Base-by-base conservation (phyloP, 495 filamentous ascomycete genomes). In the Bombardia bombarda region DNA sequence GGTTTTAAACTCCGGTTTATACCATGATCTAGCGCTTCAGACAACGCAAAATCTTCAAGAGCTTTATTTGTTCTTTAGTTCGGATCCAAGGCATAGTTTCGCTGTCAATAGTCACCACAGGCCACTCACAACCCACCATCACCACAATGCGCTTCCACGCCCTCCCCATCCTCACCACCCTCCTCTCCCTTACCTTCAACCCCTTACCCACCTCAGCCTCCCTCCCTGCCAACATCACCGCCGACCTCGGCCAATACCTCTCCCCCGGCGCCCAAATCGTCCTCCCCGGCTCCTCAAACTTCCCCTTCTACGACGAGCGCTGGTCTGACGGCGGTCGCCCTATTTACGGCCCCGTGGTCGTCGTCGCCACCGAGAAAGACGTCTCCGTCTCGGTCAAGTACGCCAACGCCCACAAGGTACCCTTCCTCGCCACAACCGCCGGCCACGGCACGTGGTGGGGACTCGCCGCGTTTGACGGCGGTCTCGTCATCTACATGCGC, bases 331-430 rank as follows among this genome's bases (percentile, higher is more conserved):
- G 26, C 35, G 36, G 36, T 21, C 23, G 43, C 7, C 43, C 37
- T 8, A 38, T 16, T 3, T 46, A 46, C 20, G 20, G 19, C 18
- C 40, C 69, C 16, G 64, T 78, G 14, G 63, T 79, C 4, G 59
- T 69, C 12, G 63, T 66, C 3, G 62, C 59, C n/a, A 68, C 63
- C 9, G 74, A 73, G 39, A 48, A 66, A 10, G 77, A 81, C 50
- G 66, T 81, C 34, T 55, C 57, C 0, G 49, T 57, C 10, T 68
- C 64, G 63, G 65, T 78, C 21, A 55, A 61, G 46, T 72, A 56
- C 35, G 70, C 73, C 17, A 69, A 73, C 46, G 38, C 48, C 38
- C 49, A 67, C 36, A 35, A 50, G 5, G 21, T 80, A 3, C 70
- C 73, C 1, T 75, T 80, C 43, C 56, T 78, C n/a, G 62, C 72